Base-by-base conservation (phyloP, 2,329 filamentous ascomycete species). In the Ophiostoma novo-ulmi region DNA sequence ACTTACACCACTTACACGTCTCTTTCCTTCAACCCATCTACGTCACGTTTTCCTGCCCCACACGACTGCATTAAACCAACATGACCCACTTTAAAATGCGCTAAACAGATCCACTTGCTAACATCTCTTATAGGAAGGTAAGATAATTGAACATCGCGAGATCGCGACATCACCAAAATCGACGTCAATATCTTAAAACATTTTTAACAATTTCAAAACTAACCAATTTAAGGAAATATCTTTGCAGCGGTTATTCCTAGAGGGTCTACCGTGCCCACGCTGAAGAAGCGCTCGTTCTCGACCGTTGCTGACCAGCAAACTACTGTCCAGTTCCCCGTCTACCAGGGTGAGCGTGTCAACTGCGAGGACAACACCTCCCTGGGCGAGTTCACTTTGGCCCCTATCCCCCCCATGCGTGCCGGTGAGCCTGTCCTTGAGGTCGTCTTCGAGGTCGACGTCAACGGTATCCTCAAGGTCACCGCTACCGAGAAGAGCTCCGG, bases 381-480 rank as follows among this genome's bases (percentile, higher is more conserved):
- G 71, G 95, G 95, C 81, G 95, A 98, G 84, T 99, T 98, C 84
- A 97, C 94, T 72, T 86, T 99, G 74, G 91, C 93, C 76, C 95
- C 94, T 65, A 90, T 90, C 75, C 87, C 94, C 86, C 82, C 94
- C 85, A 83, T 97, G 93, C 90, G 90, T 79, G 94, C 95, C 79
- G 94, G 95, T 81, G 95, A 99, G 81, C 92, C 95, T 77, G 94
- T 97, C 75, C 91, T 99, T 65, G 95, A 99, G 85, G 92, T 94
- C 77, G 93, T 98, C 81, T 98, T 99, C 84, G 95, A 99, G 86
- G 95, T 99, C 80, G 95, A 99, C 77, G 95, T 97, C 88, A 99
- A 99, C 87, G 95, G 95, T 90, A 97, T 97, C 81, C 90, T 99
- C 76, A 99, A 99, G 90, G 95, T 98, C 79, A 98, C 94, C 74